These are phyloP conservation scores for Stylonectria norvegica DNA, from an alignment of 2,329 filamentous ascomycete species.

Conservation along the genomic window DNA sequence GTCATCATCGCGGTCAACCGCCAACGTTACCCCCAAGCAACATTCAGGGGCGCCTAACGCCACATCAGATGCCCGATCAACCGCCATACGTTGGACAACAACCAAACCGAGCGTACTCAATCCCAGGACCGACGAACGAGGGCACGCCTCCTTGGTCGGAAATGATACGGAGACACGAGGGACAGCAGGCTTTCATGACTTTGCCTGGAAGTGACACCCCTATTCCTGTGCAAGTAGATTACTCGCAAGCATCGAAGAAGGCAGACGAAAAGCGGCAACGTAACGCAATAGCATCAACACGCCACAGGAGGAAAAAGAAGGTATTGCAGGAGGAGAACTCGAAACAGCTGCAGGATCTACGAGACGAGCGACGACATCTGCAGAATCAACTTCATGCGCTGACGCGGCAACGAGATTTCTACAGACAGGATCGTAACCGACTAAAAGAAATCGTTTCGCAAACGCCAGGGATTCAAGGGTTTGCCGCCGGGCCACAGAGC, in stretches of 20 bases:
- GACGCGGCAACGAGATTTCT: conserved; percentile 67
- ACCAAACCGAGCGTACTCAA: conserved; percentile 20
- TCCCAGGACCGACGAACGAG: conserved; percentile 20
- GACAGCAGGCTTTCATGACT: conserved; percentile 38
- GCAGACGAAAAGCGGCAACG: conserved; percentile 82
- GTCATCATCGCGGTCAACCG: conserved; percentile 23
- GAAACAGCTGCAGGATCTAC: conserved; percentile 64
- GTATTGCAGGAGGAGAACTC: conserved; percentile 74
- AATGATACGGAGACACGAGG: conserved; percentile 32
- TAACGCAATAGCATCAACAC: conserved; percentile 80
- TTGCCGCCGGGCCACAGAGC: conserved; percentile 52
- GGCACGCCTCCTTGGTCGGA: conserved; percentile 31
- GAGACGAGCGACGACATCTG: conserved; percentile 65
- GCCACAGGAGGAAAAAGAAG: conserved; percentile 78
- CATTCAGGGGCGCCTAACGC: conserved; percentile 14
- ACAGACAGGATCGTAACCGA: conserved; percentile 68
- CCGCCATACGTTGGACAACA: conserved; percentile 18
- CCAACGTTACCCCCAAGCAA: conserved; percentile 21
- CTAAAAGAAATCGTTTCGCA: conserved; percentile 63
- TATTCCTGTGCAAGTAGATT: conserved; percentile 67
- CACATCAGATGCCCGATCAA: conserved; percentile 17
- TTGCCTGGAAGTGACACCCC: conserved; percentile 37
- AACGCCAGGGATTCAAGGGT: conserved; percentile 53
- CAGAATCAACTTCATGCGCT: conserved; percentile 49
- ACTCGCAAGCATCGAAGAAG: conserved; percentile 75